Evolutionary conservation across 805 yeast genomes (phyloP).

Genomic region (Spathaspora girioi): DNA sequence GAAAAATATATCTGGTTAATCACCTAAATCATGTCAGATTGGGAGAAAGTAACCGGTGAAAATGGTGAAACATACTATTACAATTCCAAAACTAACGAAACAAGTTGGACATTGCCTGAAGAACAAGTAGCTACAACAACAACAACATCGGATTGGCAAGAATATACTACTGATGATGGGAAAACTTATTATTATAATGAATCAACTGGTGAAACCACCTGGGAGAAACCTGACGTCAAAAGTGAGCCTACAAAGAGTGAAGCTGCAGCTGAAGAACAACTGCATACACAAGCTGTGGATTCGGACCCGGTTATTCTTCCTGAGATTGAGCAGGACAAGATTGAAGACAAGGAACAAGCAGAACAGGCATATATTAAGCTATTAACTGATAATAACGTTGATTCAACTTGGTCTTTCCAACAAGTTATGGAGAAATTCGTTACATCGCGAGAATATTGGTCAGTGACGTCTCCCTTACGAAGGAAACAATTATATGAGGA

Average conservation of each 20-base stretch:
- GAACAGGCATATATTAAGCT: slow-evolving; percentile 47
- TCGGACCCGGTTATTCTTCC: slow-evolving; percentile 16
- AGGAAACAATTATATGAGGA: slow-evolving; percentile 64
- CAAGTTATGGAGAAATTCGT: slow-evolving; percentile 58
- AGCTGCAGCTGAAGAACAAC: slow-evolving; percentile 3
- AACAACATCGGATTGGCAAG: slow-evolving; percentile 28
- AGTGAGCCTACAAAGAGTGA: slow-evolving; percentile 4
- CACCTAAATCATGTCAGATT: slow-evolving; percentile 25
- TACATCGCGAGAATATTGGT: slow-evolving; percentile 64
- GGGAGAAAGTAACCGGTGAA: slow-evolving; percentile 65
- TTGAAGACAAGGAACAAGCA: slow-evolving; percentile 25
- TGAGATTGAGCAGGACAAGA: slow-evolving; percentile 14
- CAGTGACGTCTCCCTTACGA: slow-evolving; percentile 54
- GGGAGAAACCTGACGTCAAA: slow-evolving; percentile 71
- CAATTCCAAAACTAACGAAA: slow-evolving; percentile 57
- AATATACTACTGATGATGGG: slow-evolving; percentile 53
- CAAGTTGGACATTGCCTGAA: slow-evolving; percentile 81
- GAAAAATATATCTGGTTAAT: no score
- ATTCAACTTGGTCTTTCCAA: slow-evolving; percentile 73
- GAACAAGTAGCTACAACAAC: slow-evolving; percentile 36
- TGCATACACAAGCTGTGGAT: slow-evolving; percentile 18
- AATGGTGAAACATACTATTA: slow-evolving; percentile 73
- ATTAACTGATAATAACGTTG: slow-evolving; percentile 55
- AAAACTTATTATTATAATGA: slow-evolving; percentile 66
- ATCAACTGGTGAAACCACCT: slow-evolving; percentile 62